Conservation (phyloP, 306 rosid species). For the Cicer bijugum region DNA sequence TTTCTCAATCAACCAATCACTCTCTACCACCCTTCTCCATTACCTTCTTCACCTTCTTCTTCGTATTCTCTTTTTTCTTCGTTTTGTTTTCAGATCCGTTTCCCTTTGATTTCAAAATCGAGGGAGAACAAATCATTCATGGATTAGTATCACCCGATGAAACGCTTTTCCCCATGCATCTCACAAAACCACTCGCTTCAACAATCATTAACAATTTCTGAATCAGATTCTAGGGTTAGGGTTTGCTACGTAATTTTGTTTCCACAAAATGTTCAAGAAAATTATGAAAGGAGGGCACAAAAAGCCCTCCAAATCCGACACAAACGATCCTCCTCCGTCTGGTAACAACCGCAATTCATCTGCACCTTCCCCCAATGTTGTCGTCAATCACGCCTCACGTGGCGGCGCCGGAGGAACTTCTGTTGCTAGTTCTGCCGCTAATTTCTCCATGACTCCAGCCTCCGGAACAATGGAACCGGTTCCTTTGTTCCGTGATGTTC, state of each 20-base stretch:
- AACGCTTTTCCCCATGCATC: slow-evolving; percentile 41
- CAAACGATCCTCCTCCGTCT: slow-evolving; percentile 57
- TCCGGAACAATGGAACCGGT: slow-evolving; percentile 70
- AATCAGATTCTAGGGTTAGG: slow-evolving; percentile 62
- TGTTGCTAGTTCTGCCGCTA: slow-evolving; percentile 22
- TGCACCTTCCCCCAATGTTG: slow-evolving; percentile 54
- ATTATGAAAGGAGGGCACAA: slow-evolving; percentile 81
- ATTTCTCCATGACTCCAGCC: slow-evolving; percentile 44
- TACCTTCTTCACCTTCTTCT: slow-evolving; percentile 1
- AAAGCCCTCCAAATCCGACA: slow-evolving; percentile 88
- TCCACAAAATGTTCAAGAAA: slow-evolving; percentile 73
- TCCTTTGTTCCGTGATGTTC: slow-evolving; percentile 72
- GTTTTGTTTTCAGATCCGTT: slow-evolving; percentile 55
- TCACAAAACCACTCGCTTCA: slow-evolving; percentile 35
- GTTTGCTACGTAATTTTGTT: slow-evolving; percentile 40
- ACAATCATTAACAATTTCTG: slow-evolving; percentile 21
- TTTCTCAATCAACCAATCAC: slow-evolving; percentile 23
- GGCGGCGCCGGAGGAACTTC: slow-evolving; percentile 45
- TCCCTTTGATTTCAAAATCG: slow-evolving; percentile 43
- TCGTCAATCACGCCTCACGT: slow-evolving; percentile 77
- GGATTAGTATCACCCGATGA: slow-evolving; percentile 47
- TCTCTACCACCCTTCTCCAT: slow-evolving; percentile 31
- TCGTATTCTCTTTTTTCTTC: slow-evolving; percentile 8
- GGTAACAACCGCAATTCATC: slow-evolving; percentile 55
- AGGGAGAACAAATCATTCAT: slow-evolving; percentile 27